Conservation (phyloP, 2,329 filamentous ascomycete species). For the Botryotinia calthae region DNA sequence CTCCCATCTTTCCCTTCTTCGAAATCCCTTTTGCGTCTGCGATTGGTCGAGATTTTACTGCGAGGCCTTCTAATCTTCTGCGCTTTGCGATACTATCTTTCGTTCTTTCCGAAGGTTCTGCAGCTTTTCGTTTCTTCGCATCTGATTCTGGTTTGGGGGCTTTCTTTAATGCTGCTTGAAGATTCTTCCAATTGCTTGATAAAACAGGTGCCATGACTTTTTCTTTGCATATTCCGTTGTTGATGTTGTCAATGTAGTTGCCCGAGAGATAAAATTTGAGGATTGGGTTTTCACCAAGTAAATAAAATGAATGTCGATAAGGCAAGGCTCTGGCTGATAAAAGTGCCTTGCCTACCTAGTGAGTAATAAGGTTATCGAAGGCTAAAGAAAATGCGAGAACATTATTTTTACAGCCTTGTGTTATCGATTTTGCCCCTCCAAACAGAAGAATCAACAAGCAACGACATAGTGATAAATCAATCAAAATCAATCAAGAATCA, state of each 20-base stretch:
- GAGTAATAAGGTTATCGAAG: not conserved
- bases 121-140: conserved; percentile 35
- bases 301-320: conserved; percentile 25
- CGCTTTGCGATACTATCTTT: conserved; percentile 38
- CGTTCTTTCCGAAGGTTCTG: conserved; percentile 35
- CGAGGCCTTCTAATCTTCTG: conserved; percentile 35
- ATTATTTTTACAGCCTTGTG: not conserved
- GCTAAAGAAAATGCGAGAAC: not conserved
- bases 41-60: conserved; percentile 19
- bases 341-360: not conserved
- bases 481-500: conserved; percentile 26
- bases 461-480: not conserved
- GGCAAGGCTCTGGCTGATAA: not conserved
- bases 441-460: not conserved
- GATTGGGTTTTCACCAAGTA: not conserved
- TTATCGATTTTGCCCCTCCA: not conserved
- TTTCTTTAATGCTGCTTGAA: conserved; percentile 59
- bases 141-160: conserved; percentile 40
- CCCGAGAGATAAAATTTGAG: not conserved
- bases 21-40: conserved; percentile 8
- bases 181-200: conserved; percentile 75
- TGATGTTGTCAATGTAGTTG: conserved; percentile 11
- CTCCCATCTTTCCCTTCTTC: conserved; percentile 50
- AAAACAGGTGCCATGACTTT: conserved; percentile 41
- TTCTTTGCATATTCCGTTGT: not conserved